Base-by-base conservation (phyloP, 2,329 filamentous ascomycete genomes). In the Fusarium sterilihyphosum region DNA sequence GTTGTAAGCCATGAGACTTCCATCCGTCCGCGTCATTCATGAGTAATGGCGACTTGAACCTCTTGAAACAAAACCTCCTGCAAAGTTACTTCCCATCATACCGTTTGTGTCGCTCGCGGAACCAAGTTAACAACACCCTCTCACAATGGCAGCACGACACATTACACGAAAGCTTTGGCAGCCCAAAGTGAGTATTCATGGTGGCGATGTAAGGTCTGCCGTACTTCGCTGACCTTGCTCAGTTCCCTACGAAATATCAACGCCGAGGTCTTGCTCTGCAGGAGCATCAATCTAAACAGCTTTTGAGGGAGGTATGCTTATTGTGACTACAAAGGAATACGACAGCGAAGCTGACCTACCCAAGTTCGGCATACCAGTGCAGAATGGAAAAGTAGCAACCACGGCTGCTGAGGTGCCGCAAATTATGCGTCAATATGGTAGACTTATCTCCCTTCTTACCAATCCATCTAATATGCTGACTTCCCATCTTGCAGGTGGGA, bases 121-220 rank as follows among this genome's bases (percentile, higher is more conserved):
- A 35, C 7, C 33, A 9, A 35, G 16, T 35, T 9, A 16, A 8
- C 14, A 35, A 3, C 7, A 0, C 33, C 33, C 33, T 35, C 7
- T 35, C 33, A 3, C 3, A 22, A 61, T 61, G 59, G 37, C 47
- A 35, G 18, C 47, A 17, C 47, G 59, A 61, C 29, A 35, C 10
- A 43, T 61, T 7, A 7, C 37, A 43, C n/a, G 47, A 43, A 61
- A 20, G 59, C 29, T 61, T n/a, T 54, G 59, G 59, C 29, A 43
- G 18, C 17, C 59, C 18, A 61, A 61, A n/a, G 59, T 54, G 9
- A 35, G 47, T 8, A 35, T 33, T 26, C 6, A 17, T 22, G 3
- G 11, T 3, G 1, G 4, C 4, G 8, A n/a, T 17, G 2, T n/a
- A 26, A 26, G 0, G 1, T 14, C 26, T 2, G 3, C 8, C 16